Conservation (phyloP, 2,329 filamentous ascomycete species). For the Xylaria sp. region DNA sequence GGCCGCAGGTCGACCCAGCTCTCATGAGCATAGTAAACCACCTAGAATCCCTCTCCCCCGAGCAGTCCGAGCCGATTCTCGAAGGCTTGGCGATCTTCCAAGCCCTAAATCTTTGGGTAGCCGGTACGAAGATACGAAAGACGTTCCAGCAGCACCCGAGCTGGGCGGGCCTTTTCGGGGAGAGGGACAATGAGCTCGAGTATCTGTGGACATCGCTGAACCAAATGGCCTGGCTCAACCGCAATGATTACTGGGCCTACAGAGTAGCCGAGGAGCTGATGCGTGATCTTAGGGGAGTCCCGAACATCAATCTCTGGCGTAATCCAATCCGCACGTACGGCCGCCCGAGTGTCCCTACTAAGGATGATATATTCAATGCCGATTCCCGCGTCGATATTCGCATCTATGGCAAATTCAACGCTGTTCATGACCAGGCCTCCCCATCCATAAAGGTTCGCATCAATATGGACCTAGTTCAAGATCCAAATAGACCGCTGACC, state of each 20-base stretch:
- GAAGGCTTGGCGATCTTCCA: constrained; percentile 2
- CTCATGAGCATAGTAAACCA: constrained; percentile 5
- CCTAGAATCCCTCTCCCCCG: constrained; percentile 6
- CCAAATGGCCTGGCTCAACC: background rate
- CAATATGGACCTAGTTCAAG: background rate
- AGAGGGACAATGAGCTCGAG: background rate
- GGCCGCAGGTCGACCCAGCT: background rate
- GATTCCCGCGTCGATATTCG: no score
- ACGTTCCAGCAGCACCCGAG: background rate
- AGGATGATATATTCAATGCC: no score
- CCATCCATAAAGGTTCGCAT: background rate
- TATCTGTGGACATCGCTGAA: constrained; percentile 1
- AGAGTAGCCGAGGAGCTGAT: background rate
- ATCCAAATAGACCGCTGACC: background rate
- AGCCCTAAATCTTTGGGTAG: background rate
- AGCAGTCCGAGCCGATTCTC: constrained; percentile 7
- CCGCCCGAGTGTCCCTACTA: no score
- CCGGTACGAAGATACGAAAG: background rate
- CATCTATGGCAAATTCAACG: background rate
- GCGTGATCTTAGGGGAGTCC: background rate
- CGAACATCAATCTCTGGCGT: background rate
- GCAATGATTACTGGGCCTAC: background rate
- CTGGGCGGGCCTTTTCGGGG: constrained; percentile 3
- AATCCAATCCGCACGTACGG: background rate
- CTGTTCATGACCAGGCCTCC: background rate